A percentile compares a stretch with the other conserved stretches of the same genome.
phyloP scores from a whole-genome alignment of 108 stramenopile species.

The Skeletonema grethae region DNA sequence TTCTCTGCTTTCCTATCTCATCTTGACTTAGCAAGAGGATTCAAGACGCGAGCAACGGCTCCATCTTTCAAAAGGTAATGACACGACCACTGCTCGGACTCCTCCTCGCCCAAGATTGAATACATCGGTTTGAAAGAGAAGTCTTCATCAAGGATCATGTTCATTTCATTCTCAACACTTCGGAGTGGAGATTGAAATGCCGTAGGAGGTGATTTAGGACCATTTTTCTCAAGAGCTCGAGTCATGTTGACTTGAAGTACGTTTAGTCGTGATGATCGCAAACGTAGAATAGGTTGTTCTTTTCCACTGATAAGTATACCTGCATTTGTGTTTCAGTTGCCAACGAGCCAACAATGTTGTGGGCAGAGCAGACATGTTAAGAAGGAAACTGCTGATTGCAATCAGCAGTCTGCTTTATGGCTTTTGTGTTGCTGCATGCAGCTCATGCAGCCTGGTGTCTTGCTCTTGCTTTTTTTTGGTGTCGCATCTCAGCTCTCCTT shows the following conservation, averaged over 20 bases:
- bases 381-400: no score
- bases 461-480: no score
- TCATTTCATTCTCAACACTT: neutral
- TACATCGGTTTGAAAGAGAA: neutral
- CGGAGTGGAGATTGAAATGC: neutral
- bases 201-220: neutral
- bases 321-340: no score
- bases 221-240: neutral
- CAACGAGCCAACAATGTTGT: no score
- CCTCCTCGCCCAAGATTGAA: neutral
- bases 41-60: neutral
- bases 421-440: neutral
- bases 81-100: neutral
- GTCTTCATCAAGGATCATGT: neutral
- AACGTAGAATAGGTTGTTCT: no score
- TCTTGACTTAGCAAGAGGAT: neutral
- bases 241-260: neutral
- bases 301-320: no score
- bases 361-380: no score
- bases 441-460: no score
- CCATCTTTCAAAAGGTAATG: neutral
- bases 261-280: no score
- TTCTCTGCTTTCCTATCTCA: neutral
- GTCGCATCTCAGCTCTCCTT: no score
- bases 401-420: neutral